These are phyloP conservation scores for Calonectria hawksworthii DNA, from an alignment of 2,329 filamentous ascomycete species.

Conservation along the genomic window DNA sequence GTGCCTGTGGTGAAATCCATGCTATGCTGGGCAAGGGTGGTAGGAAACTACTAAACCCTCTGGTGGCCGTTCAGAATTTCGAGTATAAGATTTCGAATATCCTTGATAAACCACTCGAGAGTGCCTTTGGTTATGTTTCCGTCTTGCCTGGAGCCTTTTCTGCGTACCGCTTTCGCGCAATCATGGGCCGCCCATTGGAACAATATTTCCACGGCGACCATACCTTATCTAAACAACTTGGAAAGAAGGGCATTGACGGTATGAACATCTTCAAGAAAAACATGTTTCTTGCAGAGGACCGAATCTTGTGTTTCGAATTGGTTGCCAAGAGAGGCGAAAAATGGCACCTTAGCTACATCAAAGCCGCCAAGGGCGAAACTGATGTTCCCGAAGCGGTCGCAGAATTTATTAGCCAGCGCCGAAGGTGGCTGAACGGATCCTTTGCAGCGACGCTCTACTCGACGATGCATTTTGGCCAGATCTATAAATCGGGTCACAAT, in stretches of 20 bases:
- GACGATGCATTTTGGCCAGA: not conserved
- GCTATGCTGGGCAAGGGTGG: not conserved
- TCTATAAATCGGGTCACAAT: not conserved
- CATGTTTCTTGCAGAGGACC: constrained; percentile 4
- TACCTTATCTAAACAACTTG: not conserved
- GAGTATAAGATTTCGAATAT: constrained; percentile 4
- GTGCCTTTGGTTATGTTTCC: not conserved
- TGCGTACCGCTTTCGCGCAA: not conserved
- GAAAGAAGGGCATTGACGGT: constrained; percentile 1
- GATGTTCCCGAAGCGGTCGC: not conserved
- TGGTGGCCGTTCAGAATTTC: not conserved
- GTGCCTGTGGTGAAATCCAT: not conserved
- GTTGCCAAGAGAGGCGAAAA: not conserved
- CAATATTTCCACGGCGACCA: not conserved
- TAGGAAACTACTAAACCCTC: not conserved
- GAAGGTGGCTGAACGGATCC: not conserved
- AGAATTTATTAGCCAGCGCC: not conserved
- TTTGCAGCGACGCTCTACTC: not conserved
- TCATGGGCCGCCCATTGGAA: not conserved
- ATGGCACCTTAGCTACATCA: constrained; percentile 1
- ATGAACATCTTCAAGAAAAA: constrained; percentile 10
- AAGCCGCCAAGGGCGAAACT: not conserved
- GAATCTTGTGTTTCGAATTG: not conserved
- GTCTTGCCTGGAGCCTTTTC: not conserved
- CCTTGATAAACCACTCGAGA: not conserved